These are phyloP conservation scores for Microthlaspi erraticum DNA, from an alignment of 345 rosid genomes.

Conservation along the genomic window DNA sequence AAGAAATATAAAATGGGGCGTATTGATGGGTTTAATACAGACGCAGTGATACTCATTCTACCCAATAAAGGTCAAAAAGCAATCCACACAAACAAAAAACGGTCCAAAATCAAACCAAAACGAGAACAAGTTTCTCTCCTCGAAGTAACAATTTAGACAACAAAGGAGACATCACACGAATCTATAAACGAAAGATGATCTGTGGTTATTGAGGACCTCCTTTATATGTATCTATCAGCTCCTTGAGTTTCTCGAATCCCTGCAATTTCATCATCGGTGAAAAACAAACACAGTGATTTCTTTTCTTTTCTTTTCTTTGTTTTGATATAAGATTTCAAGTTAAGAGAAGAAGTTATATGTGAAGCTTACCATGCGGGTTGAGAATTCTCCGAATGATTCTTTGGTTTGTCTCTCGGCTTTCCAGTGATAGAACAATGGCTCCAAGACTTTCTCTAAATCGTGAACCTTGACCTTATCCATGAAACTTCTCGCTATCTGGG, in stretches of 20 bases:
- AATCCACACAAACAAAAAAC: background rate
- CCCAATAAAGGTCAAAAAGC: background rate
- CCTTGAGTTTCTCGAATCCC: conserved; percentile 93
- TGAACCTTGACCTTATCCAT: conserved; percentile 94
- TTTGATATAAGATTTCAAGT: background rate
- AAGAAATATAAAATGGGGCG: background rate
- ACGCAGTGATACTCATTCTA: background rate
- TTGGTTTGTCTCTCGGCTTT: conserved; percentile 68
- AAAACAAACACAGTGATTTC: background rate
- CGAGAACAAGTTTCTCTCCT: background rate
- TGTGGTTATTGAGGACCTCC: conserved; percentile 46
- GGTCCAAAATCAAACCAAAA: conserved; percentile 18
- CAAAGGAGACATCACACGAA: conserved; percentile 11
- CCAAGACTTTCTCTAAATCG: conserved; percentile 84
- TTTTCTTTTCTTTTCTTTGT: background rate
- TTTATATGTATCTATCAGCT: conserved; percentile 75
- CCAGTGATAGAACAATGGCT: conserved; percentile 92
- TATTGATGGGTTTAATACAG: conserved; percentile 8
- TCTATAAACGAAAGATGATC: conserved; percentile 9
- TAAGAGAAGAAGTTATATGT: conserved; percentile 1
- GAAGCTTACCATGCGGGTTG: conserved; percentile 75
- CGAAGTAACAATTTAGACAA: conserved; percentile 44
- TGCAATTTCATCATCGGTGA: conserved; percentile 33
- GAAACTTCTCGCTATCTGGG: conserved; percentile 71
- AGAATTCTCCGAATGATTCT: conserved; percentile 90